A percentile compares a stretch with the other conserved stretches of the same genome.
phyloP scores from a whole-genome alignment of 108 stramenopile genomes.

The Pseudonitzschia delicatissima region DNA sequence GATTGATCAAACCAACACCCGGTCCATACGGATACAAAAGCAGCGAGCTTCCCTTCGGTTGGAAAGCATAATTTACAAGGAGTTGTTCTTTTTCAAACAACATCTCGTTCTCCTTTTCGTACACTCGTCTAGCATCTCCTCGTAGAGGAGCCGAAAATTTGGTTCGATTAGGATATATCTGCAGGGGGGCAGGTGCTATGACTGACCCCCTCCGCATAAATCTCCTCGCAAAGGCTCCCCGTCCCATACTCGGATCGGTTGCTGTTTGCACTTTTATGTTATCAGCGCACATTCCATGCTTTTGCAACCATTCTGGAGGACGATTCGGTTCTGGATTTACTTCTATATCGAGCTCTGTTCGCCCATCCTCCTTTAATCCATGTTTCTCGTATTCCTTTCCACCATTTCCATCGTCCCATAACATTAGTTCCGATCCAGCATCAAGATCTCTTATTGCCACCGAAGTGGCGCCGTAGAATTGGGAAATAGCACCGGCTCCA shows the following conservation, averaged over 20 bases:
- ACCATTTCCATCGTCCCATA: conserved; percentile 11
- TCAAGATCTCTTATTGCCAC: conserved; percentile 10
- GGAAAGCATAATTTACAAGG: conserved; percentile 50
- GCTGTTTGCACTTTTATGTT: conserved; percentile 24
- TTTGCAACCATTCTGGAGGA: conserved; percentile 34
- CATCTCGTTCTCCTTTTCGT: background rate
- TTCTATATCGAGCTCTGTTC: conserved; percentile 7
- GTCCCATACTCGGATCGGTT: conserved; percentile 34
- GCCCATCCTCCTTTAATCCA: conserved; percentile 8
- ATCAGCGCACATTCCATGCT: conserved; percentile 53
- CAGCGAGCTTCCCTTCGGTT: conserved; percentile 39
- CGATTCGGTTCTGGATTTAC: background rate
- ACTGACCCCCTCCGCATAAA: conserved; percentile 28
- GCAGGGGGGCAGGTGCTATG: conserved; percentile 36
- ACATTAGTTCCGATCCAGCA: conserved; percentile 24
- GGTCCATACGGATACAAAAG: conserved; percentile 46
- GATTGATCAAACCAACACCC: conserved; percentile 52
- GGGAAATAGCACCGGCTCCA: conserved; percentile 6
- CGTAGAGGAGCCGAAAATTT: background rate
- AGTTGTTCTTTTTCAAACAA: conserved; percentile 34
- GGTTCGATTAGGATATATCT: conserved; percentile 18
- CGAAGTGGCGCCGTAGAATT: background rate
- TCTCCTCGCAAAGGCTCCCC: conserved; percentile 37
- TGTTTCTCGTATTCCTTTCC: conserved; percentile 12
- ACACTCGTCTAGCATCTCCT: background rate